These are phyloP conservation scores for Barnettozyma siamensis DNA, from an alignment of 805 yeast species.

Conservation along the genomic window DNA sequence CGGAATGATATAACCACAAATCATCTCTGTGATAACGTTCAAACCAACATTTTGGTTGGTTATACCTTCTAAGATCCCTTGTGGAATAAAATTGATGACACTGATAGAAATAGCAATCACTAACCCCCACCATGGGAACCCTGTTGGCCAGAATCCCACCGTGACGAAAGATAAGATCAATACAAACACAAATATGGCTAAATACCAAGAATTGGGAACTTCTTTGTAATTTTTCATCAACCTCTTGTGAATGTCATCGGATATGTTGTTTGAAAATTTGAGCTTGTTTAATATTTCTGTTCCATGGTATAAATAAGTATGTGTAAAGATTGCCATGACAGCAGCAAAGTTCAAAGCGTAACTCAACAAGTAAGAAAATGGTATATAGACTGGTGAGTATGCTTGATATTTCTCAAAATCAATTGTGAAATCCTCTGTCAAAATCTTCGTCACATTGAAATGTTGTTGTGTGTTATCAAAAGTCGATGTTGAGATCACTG, in stretches of 20 bases:
- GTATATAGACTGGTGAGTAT: slow-evolving; percentile 54
- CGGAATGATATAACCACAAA: slow-evolving; percentile 57
- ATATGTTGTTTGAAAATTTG: slow-evolving; percentile 37
- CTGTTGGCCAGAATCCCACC: slow-evolving; percentile 37
- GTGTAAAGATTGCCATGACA: slow-evolving; percentile 53
- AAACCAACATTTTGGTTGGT: slow-evolving; percentile 51
- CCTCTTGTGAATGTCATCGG: slow-evolving; percentile 40
- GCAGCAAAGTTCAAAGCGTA: slow-evolving; percentile 61
- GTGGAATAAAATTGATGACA: slow-evolving; percentile 49
- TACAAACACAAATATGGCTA: slow-evolving; percentile 21
- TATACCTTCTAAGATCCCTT: slow-evolving; percentile 52
- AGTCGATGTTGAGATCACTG: slow-evolving; percentile 46
- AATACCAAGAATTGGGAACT: slow-evolving; percentile 56
- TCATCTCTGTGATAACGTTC: slow-evolving; percentile 53
- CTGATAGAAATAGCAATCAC: slow-evolving; percentile 50
- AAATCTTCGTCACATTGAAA: slow-evolving; percentile 43
- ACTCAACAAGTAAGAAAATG: slow-evolving; percentile 50
- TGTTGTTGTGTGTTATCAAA: slow-evolving; percentile 41
- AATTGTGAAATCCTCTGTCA: slow-evolving; percentile 38
- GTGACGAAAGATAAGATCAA: slow-evolving; percentile 28
- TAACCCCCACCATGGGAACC: slow-evolving; percentile 61
- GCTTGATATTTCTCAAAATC: slow-evolving; percentile 39
- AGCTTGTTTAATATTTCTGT: slow-evolving; percentile 43
- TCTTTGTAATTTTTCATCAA: slow-evolving; percentile 53
- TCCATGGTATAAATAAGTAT: slow-evolving; percentile 53